phyloP scores from a whole-genome alignment of 1,284 basidiomycete species.

The Blastosporella zonata region DNA sequence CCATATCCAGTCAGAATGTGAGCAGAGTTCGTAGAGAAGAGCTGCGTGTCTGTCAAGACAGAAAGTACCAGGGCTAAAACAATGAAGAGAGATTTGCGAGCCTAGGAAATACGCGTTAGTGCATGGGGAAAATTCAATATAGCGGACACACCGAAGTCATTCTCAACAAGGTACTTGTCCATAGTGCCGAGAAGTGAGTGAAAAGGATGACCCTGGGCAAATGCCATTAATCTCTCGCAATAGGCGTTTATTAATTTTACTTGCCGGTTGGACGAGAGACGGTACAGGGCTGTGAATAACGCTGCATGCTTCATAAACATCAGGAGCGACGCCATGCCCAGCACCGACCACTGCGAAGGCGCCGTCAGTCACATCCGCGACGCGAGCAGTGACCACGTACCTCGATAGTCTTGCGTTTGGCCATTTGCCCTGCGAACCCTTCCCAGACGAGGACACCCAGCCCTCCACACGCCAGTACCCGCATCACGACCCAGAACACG shows the following conservation, averaged over 20 bases:
- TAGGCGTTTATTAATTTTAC: constrained; percentile 16
- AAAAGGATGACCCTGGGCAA: constrained; percentile 58
- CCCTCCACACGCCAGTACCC: constrained; percentile 63
- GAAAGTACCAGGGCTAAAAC: constrained; percentile 44
- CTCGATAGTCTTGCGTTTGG: constrained; percentile 54
- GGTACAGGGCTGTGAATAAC: constrained; percentile 60
- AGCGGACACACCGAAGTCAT: constrained; percentile 42
- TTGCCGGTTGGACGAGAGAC: constrained; percentile 63
- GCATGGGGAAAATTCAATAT: background rate
- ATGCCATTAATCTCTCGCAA: background rate
- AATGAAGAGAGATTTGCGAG: constrained; percentile 45
- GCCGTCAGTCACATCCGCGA: background rate
- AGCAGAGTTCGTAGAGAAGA: constrained; percentile 44
- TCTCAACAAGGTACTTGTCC: constrained; percentile 52
- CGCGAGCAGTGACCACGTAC: constrained; percentile 35
- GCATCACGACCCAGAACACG: constrained; percentile 70
- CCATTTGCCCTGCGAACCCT: constrained; percentile 46
- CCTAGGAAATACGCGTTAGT: constrained; percentile 27
- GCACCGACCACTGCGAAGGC: constrained; percentile 58
- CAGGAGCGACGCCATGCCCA: constrained; percentile 63
- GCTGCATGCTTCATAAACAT: constrained; percentile 64
- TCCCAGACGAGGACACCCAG: constrained; percentile 60
- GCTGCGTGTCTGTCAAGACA: constrained; percentile 51
- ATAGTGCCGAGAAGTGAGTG: constrained; percentile 62
- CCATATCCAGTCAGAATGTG: constrained; percentile 58